Percentiles rank a stretch among this genome's conserved stretches.
Conservation (phyloP, 2,329 filamentous ascomycete species). For the Penicillium sp. region DNA sequence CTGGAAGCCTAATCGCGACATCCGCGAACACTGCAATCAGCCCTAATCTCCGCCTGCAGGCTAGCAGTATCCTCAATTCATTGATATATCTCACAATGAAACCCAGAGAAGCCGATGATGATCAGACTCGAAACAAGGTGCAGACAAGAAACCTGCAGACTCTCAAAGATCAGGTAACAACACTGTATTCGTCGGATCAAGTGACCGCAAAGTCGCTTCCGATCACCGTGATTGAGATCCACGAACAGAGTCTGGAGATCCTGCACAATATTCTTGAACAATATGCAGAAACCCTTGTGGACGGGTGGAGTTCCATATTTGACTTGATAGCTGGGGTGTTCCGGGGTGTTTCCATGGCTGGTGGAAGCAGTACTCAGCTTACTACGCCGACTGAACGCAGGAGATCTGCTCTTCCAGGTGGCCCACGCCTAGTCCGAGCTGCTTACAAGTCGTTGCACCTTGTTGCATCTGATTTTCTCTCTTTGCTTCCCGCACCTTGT, state of each 20-base stretch:
- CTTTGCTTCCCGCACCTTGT: slow-evolving; percentile 72
- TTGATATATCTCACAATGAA: slow-evolving; percentile 53
- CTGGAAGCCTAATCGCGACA: slow-evolving; percentile 58
- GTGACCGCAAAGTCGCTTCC: slow-evolving; percentile 64
- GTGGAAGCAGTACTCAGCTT: slow-evolving; percentile 39
- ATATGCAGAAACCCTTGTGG: slow-evolving; percentile 80
- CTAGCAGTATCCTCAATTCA: slow-evolving; percentile 66
- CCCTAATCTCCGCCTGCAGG: slow-evolving; percentile 52
- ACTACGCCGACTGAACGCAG: slow-evolving; percentile 25
- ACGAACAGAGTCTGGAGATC: slow-evolving; percentile 78
- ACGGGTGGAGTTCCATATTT: slow-evolving; percentile 86
- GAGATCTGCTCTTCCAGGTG: slow-evolving; percentile 49
- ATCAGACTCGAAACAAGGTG: slow-evolving; percentile 63
- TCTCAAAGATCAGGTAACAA: slow-evolving; percentile 65
- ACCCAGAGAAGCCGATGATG: slow-evolving; percentile 43
- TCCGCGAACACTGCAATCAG: slow-evolving; percentile 46
- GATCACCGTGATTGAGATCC: slow-evolving; percentile 76
- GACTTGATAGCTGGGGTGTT: slow-evolving; percentile 86
- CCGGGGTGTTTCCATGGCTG: slow-evolving; percentile 51
- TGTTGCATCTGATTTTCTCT: slow-evolving; percentile 91
- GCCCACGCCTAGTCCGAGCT: slow-evolving; percentile 78
- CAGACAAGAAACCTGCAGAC: slow-evolving; percentile 75
- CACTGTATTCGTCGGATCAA: slow-evolving; percentile 62
- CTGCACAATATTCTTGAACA: slow-evolving; percentile 84
- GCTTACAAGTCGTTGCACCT: slow-evolving; percentile 90